Base-by-base conservation (phyloP, 441 rosid species). In the Populus hybrid region DNA sequence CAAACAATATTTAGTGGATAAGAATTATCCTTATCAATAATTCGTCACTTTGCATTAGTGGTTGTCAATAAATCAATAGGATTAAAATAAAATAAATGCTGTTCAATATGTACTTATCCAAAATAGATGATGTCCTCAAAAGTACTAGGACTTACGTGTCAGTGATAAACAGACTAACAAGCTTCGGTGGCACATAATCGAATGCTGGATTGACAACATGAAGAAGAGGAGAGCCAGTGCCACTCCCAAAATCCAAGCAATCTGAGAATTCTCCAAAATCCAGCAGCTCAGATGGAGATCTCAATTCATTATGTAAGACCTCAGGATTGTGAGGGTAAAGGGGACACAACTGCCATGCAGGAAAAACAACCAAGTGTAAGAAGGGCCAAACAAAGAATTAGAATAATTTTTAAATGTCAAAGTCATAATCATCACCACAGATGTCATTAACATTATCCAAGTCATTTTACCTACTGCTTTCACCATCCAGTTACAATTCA, bases 241-340 rank as follows among this genome's bases (percentile, higher is more conserved):
- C 90, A 57, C 80, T 80, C 75, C 94, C 92, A 83, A 87, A 94
- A 77, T 94, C 98, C 85, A 96, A 84, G 89, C 97, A 93, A 85
- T 96, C 97, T 38, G 99, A 96, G 86, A 96, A 96, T 78, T 96
- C 98, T 75, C 99, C 98, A 82, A 96, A 96, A 84, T 96, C 98
- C 79, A 94, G 89, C 70, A 94, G 82, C 86, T 96, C 98, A 28
- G 97, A 94, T 67, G 99, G 99, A 42, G 98, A 93, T 85, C 98
- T 92, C 89, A 94, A 86, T 85, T 96, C 98, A 86, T 96, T 96
- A 53, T 94, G 87, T 74, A 93, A 84, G 57, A 91, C 97, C 89
- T 94, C 98, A 5, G 97, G 98, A 83, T 96, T 93, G 87, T 94
- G 98, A 12, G 99, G 98, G 89, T 96, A 96, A 59, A 94, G 81